Evolutionary conservation across 495 filamentous ascomycete genomes (phyloP), one percentile per base, ranked within the genome.

Genomic region (Aspergillus olivimuriae): DNA sequence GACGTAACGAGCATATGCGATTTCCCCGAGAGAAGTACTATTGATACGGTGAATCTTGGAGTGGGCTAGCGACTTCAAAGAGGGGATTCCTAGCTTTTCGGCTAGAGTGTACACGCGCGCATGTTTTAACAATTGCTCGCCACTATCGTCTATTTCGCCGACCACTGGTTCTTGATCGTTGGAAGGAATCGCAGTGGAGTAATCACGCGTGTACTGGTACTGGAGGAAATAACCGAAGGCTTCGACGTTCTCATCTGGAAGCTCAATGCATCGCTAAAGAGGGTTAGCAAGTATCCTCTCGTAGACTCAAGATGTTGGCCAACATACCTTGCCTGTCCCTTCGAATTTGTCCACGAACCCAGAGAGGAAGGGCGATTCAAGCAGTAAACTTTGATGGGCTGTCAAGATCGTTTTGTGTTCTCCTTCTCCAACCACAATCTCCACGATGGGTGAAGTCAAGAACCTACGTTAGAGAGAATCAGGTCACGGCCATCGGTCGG

Each of bases 201-300:
- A 95, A 60, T 97, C 87, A 61, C 78, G 79, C 1, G 87, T 94
- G 66, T 97, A 97, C 22, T 94, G 79, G 65, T 83, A 97, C 68
- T 95, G 84, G 53, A 97, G 78, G 56, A 94, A 89, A 65, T 81
- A 89, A 23, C 86, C 81, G 44, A 90, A 82, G 24, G 90, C 86
- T 47, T 89, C 85, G 20, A 92, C 65, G 52, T 91, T 77, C 48
- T 88, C 84, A 48, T 73, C 68, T 0, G 73, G 59, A 24, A 95
- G 82, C 28, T 82, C 65, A 51, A 95, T 81, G 39, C 76, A 69
- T 41, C 80, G 81, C 60, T 78, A 48, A 67, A 8, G 33, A 46
- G 12, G 31, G 23, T 50, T 39, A 49, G 40, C 35, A 34, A n/a
- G 14, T 9, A 8, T 12, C 4, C 6, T 10, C 4, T 31, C 11